Percentiles rank a stretch among this genome's conserved stretches.
phyloP scores from a whole-genome alignment of 202 grass and related monocot species.

The Eragrostis tef region DNA sequence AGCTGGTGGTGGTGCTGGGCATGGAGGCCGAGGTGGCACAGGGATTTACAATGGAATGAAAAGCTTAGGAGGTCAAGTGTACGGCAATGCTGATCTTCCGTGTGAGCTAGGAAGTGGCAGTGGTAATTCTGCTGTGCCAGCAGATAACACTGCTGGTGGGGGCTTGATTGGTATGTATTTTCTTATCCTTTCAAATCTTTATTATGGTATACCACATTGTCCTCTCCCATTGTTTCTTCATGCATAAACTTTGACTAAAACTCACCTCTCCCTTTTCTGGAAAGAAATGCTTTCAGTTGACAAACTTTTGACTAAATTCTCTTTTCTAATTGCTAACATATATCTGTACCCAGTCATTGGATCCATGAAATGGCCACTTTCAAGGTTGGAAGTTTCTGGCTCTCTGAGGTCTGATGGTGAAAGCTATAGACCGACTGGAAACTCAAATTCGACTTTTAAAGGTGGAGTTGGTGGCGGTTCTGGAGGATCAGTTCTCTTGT shows the following conservation, averaged over 20 bases:
- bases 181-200: conserved; percentile 39
- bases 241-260: not conserved
- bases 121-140: conserved; percentile 67
- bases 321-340: conserved; percentile 33
- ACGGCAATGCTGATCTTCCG: conserved; percentile 89
- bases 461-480: conserved; percentile 91
- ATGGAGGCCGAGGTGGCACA: conserved; percentile 80
- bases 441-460: conserved; percentile 66
- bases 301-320: conserved; percentile 29
- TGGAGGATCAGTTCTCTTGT: conserved; percentile 92
- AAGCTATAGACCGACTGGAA: conserved; percentile 53
- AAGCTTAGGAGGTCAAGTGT: conserved; percentile 70
- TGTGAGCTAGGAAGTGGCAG: conserved; percentile 98
- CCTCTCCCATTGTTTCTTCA: too few species aligned
- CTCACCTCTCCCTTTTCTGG: conserved; percentile 7
- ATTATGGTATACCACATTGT: conserved; percentile 1
- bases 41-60: conserved; percentile 84
- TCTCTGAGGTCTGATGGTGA: conserved; percentile 77
- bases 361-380: conserved; percentile 98
- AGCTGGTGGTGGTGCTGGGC: conserved; percentile 86
- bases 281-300: conserved; percentile 37
- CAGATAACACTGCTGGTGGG: conserved; percentile 73
- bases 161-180: conserved; percentile 83
- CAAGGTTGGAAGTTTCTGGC: conserved; percentile 70
- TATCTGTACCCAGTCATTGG: conserved; percentile 74